Evolutionary conservation across 495 filamentous ascomycete genomes (phyloP), one percentile per base, ranked within the genome.

Genomic region (Pseudevernia furfuracea): DNA sequence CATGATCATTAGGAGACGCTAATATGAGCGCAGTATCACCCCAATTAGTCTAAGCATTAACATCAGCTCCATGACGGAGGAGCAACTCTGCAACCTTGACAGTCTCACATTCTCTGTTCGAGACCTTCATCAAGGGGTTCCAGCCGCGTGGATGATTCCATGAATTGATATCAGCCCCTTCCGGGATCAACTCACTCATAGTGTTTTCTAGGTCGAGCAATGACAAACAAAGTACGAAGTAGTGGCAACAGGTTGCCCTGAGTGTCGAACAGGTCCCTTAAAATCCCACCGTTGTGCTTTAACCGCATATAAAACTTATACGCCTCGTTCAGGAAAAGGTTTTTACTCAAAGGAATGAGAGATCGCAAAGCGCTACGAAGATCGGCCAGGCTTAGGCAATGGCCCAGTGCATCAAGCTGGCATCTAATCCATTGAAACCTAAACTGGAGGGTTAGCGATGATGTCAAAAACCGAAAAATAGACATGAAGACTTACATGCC

Each of bases 371-470:
- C 71, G 53, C 71, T 34, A 28, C 74, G 61, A 21, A 78, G 66
- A 36, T 69, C 67, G 30, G 68, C 68, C 34, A 65, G 43, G 44
- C 64, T 76, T 37, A 59, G 21, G 41, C 71, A 72, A 21, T 60
- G 48, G 53, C 60, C 39, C 5, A 79, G 53, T 0, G 67, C 67
- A 3, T 71, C 66, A 36, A 79, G 71, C 56, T 79, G 75, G 66
- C 71, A 77, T 65, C 71, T 70, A 39, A 75, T 70, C 66, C 74
- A 77, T 60, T 72, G 70, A 61, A 79, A 79, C 52, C 77, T 79
- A 4, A 21, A 25, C 3, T 11, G 12, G 14, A 37, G 30, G 41
- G 10, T 34, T 37, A 23, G 56, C 32, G 32, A 58, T 9, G n/a
- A n/a, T 36, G 1, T 38, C 55, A 1, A 32, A 60, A n/a, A n/a